Conservation (phyloP, 2,329 filamentous ascomycete species). For the Xylaria sp. region DNA sequence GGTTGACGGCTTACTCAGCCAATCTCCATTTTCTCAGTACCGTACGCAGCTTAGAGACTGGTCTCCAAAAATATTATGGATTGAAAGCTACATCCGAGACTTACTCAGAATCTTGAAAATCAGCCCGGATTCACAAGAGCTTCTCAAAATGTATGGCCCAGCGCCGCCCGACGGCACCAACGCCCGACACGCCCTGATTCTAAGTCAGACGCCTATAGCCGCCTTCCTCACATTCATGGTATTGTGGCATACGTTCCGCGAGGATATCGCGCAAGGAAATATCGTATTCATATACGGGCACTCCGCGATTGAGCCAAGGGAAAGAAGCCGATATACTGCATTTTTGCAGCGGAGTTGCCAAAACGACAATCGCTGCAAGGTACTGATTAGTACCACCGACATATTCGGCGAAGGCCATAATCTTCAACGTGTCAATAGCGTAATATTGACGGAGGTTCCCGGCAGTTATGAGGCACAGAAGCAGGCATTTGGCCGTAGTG, state of each 20-base stretch:
- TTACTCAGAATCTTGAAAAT: background rate
- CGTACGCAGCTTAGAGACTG: background rate
- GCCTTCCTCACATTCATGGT: background rate
- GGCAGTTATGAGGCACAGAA: background rate
- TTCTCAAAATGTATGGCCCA: background rate
- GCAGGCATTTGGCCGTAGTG: background rate
- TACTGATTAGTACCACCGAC: background rate
- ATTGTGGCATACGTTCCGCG: background rate
- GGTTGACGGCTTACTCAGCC: background rate
- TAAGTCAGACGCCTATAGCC: background rate
- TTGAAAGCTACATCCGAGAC: background rate
- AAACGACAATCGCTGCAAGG: background rate
- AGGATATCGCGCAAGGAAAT: background rate
- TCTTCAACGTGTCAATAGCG: conserved; percentile 5
- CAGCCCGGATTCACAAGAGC: background rate
- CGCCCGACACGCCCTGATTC: background rate
- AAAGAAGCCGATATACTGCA: background rate
- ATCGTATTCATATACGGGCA: background rate
- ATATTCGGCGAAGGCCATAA: conserved; percentile 1
- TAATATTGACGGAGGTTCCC: conserved; percentile 6
- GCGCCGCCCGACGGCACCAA: conserved; percentile 1
- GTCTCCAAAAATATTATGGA: background rate
- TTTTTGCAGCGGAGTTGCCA: background rate
- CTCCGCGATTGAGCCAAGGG: background rate
- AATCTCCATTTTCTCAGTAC: background rate